Evolutionary conservation across 208 protist genomes (phyloP).

Genomic region (Entamoeba invadens): DNA sequence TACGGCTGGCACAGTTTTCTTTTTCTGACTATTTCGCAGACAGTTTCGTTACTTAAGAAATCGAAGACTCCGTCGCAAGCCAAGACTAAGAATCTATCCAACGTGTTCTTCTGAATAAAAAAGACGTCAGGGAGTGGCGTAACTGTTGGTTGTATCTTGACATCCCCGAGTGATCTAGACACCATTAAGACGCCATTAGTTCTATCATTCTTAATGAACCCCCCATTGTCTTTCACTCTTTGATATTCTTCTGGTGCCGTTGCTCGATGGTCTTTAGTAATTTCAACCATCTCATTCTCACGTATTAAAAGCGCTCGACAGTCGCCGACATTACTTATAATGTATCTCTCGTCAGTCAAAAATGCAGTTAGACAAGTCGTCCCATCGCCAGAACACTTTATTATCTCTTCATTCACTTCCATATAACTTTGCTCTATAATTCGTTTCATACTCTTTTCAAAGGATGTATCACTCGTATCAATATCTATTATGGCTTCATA

Average conservation of each 20-base stretch:
- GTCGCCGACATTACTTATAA: background rate
- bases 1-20: background rate
- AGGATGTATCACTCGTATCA: background rate
- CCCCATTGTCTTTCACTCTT: background rate
- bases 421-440: background rate
- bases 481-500: too few species aligned
- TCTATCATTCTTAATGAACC: background rate
- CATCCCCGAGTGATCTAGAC: background rate
- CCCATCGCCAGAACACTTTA: background rate
- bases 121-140: background rate
- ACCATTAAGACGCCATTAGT: background rate
- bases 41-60: background rate
- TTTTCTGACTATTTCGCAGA: background rate
- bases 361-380: background rate
- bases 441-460: background rate
- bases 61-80: background rate
- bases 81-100: background rate
- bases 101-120: background rate
- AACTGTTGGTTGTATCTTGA: background rate
- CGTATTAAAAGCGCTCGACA: background rate
- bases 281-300: background rate
- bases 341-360: background rate
- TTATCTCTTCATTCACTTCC: background rate
- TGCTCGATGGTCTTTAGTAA: background rate
- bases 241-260: background rate